Conservation (phyloP, 1,284 basidiomycete species). For the Meira nashicola region DNA sequence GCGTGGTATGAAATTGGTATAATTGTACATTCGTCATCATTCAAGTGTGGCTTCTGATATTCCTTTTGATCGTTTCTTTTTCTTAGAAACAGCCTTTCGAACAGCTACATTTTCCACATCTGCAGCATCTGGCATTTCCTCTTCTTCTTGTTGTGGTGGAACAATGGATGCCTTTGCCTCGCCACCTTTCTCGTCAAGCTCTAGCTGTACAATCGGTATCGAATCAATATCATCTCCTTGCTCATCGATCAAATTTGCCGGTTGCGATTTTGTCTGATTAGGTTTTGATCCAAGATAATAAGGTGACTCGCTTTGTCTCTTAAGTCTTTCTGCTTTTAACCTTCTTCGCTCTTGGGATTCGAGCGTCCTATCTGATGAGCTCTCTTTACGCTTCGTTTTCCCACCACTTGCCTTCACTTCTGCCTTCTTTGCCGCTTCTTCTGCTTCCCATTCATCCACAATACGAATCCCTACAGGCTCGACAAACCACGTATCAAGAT, state of each 20-base stretch:
- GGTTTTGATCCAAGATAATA: neutral
- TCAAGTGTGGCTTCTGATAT: neutral
- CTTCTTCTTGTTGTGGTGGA: slow-evolving; percentile 7
- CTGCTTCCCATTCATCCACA: slow-evolving; percentile 17
- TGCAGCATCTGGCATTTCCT: slow-evolving; percentile 11
- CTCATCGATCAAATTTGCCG: neutral
- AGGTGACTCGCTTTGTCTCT: slow-evolving; percentile 5
- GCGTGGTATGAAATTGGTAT: neutral
- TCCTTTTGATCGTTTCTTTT: slow-evolving; percentile 10
- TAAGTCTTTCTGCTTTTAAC: slow-evolving; percentile 7
- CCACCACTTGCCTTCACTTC: neutral
- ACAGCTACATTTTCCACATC: slow-evolving; percentile 1
- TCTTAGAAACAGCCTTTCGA: slow-evolving; percentile 7
- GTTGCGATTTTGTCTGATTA: neutral
- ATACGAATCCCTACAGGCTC: slow-evolving; percentile 18
- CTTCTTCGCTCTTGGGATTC: neutral
- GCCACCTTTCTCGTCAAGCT: slow-evolving; percentile 18
- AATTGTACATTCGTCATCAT: slow-evolving; percentile 2
- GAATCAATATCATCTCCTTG: slow-evolving; percentile 24
- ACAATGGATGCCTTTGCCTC: neutral
- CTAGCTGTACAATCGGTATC: slow-evolving; percentile 44
- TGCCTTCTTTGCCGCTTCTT: slow-evolving; percentile 13
- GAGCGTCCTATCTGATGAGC: neutral
- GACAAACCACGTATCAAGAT: slow-evolving; percentile 74
- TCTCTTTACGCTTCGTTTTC: neutral